Evolutionary conservation across 129 eudicot species (phyloP).

Genomic region (Gnaphalium uliginosum): DNA sequence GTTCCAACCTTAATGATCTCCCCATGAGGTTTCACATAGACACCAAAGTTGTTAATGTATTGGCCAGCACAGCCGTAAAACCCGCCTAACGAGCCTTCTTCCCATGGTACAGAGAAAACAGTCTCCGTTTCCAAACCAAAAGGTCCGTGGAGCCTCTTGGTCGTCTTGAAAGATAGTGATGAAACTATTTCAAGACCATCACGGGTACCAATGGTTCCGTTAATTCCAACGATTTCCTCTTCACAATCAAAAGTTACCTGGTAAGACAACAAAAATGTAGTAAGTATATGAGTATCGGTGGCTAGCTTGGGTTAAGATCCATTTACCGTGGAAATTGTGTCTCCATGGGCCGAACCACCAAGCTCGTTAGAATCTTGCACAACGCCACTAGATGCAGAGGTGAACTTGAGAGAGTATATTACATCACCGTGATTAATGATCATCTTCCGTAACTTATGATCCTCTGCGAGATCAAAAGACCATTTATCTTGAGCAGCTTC

Average conservation of each 20-base stretch:
- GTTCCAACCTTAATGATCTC: neutral
- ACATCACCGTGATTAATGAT: neutral
- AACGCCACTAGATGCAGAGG: neutral
- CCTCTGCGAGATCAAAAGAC: neutral
- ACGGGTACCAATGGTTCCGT: neutral
- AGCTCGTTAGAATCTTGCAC: neutral
- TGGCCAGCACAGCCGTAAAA: slow-evolving; percentile 1
- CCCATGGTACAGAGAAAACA: neutral
- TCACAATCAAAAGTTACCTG: neutral
- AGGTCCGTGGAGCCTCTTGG: neutral
- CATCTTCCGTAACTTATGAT: neutral
- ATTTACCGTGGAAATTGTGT: slow-evolving; percentile 4
- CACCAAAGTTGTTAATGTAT: slow-evolving; percentile 3
- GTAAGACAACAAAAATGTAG: neutral
- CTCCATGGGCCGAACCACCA: neutral
- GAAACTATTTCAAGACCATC: neutral
- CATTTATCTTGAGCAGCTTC: neutral
- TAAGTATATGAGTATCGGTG: neutral
- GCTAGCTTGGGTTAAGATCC: neutral
- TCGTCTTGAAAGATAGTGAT: slow-evolving; percentile 1
- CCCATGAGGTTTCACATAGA: neutral
- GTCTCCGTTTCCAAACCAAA: neutral
- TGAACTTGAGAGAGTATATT: slow-evolving; percentile 1
- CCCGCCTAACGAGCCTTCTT: neutral
- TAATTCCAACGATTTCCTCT: slow-evolving; percentile 10